phyloP scores from a whole-genome alignment of 2,329 filamentous ascomycete species.

The Raffaelea ambrosiae region DNA sequence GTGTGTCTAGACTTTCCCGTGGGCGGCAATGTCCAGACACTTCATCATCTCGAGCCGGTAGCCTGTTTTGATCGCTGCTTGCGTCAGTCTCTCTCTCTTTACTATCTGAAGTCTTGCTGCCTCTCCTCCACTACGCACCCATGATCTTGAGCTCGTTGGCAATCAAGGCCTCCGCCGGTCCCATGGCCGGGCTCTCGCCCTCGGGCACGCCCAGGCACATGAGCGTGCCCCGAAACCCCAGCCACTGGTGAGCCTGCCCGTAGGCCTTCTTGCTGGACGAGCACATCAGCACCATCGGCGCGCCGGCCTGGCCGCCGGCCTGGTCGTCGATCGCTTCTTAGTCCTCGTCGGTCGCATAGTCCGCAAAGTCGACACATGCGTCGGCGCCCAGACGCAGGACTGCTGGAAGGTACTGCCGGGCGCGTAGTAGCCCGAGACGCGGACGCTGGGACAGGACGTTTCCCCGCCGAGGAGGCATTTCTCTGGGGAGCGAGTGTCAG shows the following conservation, averaged over 20 bases:
- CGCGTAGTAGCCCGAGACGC: background rate
- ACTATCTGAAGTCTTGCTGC: too few relatives aligned
- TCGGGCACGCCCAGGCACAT: background rate
- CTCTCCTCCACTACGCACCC: too few relatives aligned
- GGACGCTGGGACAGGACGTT: background rate
- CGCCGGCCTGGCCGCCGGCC: background rate
- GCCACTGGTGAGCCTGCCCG: background rate
- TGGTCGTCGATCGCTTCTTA: background rate
- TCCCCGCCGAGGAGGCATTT: background rate
- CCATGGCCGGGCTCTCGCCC: background rate
- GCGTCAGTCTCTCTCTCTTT: background rate
- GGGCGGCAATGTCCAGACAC: background rate
- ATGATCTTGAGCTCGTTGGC: background rate
- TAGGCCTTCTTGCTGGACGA: background rate
- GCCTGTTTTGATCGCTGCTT: background rate
- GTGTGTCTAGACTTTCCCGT: background rate
- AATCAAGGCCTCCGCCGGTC: background rate
- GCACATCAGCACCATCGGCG: background rate
- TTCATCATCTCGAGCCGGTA: background rate
- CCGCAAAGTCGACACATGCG: constrained; percentile 7
- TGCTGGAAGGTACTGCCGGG: too few relatives aligned
- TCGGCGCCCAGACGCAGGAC: constrained; percentile 17
- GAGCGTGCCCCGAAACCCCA: background rate
- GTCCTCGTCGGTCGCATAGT: background rate
- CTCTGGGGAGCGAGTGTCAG: background rate